A percentile compares a stretch with the other conserved stretches of the same genome.
Conservation (phyloP, 2,329 filamentous ascomycete genomes). For the Helminthosporium solani region DNA sequence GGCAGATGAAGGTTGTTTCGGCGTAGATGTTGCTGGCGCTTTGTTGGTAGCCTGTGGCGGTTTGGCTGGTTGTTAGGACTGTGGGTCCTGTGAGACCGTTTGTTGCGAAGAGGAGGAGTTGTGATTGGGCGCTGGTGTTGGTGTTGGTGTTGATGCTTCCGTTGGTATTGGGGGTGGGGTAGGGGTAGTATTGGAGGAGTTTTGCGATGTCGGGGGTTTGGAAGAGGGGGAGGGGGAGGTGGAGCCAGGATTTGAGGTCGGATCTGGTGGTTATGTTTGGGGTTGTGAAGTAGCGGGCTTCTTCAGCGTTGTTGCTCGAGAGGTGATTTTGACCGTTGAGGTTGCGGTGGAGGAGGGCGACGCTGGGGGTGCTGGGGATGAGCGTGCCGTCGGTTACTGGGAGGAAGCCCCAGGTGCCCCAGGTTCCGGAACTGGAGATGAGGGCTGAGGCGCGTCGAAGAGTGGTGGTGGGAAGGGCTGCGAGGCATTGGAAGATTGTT, state of each 20-base stretch:
- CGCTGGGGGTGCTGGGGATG: slow-evolving; percentile 43
- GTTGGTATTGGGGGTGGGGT: slow-evolving; percentile 23
- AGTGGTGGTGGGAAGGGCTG: slow-evolving; percentile 31
- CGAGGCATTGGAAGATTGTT: slow-evolving; percentile 44
- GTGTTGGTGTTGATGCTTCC: slow-evolving; percentile 22
- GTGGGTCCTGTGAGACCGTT: slow-evolving; percentile 42
- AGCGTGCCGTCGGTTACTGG: slow-evolving; percentile 45
- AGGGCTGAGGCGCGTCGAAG: slow-evolving; percentile 41
- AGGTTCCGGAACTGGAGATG: slow-evolving; percentile 37
- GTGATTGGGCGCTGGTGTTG: slow-evolving; percentile 29
- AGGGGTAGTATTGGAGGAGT: slow-evolving; percentile 41
- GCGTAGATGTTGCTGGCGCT: slow-evolving; percentile 55
- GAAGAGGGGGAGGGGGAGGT: slow-evolving; percentile 41
- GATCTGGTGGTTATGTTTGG: slow-evolving; percentile 46
- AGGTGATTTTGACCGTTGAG: slow-evolving; percentile 43
- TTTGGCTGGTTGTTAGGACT: slow-evolving; percentile 52
- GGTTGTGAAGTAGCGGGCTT: slow-evolving; percentile 50
- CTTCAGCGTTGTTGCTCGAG: slow-evolving; percentile 51
- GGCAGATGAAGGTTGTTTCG: slow-evolving; percentile 58
- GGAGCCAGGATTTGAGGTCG: slow-evolving; percentile 47
- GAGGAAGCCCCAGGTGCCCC: slow-evolving; percentile 46
- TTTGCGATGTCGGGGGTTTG: slow-evolving; percentile 39
- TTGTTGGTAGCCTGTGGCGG: slow-evolving; percentile 57
- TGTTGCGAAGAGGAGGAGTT: slow-evolving; percentile 34
- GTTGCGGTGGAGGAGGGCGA: slow-evolving; percentile 32